A percentile compares a stretch with the other conserved stretches of the same genome.
phyloP scores from a whole-genome alignment of 768 basidiomycete species.

The Boletus sensibilis region DNA sequence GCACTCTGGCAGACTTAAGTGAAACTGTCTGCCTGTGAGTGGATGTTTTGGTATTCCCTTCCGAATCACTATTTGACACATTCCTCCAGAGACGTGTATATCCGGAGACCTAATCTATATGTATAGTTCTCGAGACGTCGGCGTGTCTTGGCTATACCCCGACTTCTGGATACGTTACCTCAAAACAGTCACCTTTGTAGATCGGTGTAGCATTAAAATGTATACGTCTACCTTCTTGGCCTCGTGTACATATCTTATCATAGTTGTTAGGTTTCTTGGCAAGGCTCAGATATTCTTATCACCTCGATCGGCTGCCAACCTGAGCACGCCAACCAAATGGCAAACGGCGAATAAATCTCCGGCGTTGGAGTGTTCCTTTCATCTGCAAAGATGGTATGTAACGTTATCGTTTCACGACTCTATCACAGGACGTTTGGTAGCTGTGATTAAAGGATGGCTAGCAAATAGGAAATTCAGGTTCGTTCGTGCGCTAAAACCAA shows the following conservation, averaged over 20 bases:
- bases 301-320: conserved; percentile 1
- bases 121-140: neutral
- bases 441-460: no score
- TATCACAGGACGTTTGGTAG: no score
- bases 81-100: neutral
- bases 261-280: neutral
- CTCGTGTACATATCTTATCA: conserved; percentile 8
- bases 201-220: neutral
- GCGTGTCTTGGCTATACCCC: neutral
- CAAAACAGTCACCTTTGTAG: neutral
- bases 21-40: neutral
- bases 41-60: neutral
- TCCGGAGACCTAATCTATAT: neutral
- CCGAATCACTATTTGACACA: neutral
- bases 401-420: no score
- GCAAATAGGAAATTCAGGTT: no score
- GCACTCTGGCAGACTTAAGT: conserved; percentile 4
- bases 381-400: no score
- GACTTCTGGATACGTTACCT: neutral
- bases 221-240: conserved; percentile 1
- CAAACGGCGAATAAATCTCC: neutral
- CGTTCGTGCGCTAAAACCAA: no score
- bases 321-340: neutral
- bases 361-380: conserved; percentile 13
- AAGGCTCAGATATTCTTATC: neutral